These are phyloP conservation scores for Colletotrichum navitas DNA, from an alignment of 2,329 filamentous ascomycete species.

Conservation along the genomic window DNA sequence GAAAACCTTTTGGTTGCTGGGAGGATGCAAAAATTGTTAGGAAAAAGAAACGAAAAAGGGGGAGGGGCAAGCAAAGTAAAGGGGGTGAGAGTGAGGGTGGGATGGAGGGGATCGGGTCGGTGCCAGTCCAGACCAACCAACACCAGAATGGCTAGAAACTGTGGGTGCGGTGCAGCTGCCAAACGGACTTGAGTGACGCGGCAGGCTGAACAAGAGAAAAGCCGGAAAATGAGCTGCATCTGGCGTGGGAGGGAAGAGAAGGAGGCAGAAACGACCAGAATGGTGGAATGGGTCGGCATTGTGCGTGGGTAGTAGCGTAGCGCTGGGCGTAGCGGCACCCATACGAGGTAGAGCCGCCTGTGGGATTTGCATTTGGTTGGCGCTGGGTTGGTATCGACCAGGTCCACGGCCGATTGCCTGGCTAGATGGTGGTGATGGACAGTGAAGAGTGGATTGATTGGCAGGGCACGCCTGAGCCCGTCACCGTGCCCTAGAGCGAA, in stretches of 20 bases:
- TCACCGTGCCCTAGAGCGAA: constrained; percentile 13
- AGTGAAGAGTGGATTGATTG: constrained; percentile 6
- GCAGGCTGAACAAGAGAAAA: background rate
- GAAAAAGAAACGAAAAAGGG: constrained; percentile 9
- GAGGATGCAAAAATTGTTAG: constrained; percentile 29
- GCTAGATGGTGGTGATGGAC: constrained; percentile 8
- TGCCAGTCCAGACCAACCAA: constrained; percentile 27
- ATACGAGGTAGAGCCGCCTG: constrained; percentile 30
- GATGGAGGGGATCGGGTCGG: constrained; percentile 1
- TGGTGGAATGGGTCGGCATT: constrained; percentile 28
- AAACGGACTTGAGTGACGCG: constrained; percentile 26
- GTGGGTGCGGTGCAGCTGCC: constrained; percentile 31
- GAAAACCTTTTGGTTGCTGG: constrained; percentile 15
- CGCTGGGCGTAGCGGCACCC: constrained; percentile 30
- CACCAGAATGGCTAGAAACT: constrained; percentile 23
- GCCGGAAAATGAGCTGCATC: constrained; percentile 12
- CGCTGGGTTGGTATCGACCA: constrained; percentile 14
- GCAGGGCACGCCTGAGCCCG: constrained; percentile 15
- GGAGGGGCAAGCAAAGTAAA: constrained; percentile 10
- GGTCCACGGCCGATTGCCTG: constrained; percentile 26
- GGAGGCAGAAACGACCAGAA: constrained; percentile 33
- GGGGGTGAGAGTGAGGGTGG: constrained; percentile 19
- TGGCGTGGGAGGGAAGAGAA: constrained; percentile 16
- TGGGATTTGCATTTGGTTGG: constrained; percentile 39
- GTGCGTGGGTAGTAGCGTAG: constrained; percentile 20